Evolutionary conservation across 495 filamentous ascomycete genomes (phyloP), one percentile per base, ranked within the genome.

Genomic region (Penicillium nucicola): DNA sequence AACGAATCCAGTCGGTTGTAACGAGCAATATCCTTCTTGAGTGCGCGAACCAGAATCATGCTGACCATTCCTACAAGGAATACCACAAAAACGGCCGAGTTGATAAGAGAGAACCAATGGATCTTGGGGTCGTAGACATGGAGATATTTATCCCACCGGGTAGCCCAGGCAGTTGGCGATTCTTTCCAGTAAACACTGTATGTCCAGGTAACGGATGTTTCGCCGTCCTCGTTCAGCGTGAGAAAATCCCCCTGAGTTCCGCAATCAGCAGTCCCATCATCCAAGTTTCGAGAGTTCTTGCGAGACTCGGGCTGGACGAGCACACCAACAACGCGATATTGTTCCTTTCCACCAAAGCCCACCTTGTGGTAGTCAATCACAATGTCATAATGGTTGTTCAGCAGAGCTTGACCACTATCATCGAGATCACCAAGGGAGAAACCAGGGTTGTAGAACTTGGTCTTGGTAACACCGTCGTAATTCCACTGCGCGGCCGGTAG

Each of bases 51-150:
- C 13, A 98, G 80, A 28, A 97, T 87, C 53, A 91, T 93, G 61
- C 84, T 82, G 38, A 98, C 93, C 67, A 92, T 96, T 31, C 88
- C 82, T 17, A 90, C 85, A 30, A 98, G 76, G 77, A 97, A 93
- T 30, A 92, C 78, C 30, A 97, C 91, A 54, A 98, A 92, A 42
- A 96, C 81, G 9, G 95, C 84, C 31, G 92, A 95, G 68, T 93
- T 96, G 76, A 97, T 85, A 32, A 98, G 81, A 10, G 89, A 96
- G 69, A 96, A 93, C 93, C 93, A 98, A 67, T 97, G 93, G 60
- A 98, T 97, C 70, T 88, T 90, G 34, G 93, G 91, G 69, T 97
- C 89, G 56, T 88, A 90, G 17, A 97, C 92, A 59, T 96, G 90
- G 20, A 97, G 78, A 63, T 97, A 98, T 67, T 93, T 95, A 74